Percentiles rank a stretch among this genome's conserved stretches.
Conservation (phyloP, 257 asterid genomes). For the Petrea volubilis region DNA sequence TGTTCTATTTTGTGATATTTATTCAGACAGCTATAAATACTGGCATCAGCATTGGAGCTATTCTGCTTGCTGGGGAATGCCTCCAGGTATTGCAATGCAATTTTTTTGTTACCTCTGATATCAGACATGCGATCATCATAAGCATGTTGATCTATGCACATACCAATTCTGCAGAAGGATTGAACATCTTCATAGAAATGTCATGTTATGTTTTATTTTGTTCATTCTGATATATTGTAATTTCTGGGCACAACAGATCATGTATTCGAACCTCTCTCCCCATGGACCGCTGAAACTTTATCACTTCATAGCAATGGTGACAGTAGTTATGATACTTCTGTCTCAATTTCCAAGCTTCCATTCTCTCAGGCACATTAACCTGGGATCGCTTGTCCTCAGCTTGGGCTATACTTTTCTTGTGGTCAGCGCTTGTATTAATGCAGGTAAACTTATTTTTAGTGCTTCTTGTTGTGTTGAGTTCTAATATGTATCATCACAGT, state of each 20-base stretch:
- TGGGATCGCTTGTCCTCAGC: constrained; percentile 78
- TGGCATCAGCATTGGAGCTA: constrained; percentile 83
- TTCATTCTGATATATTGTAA: neutral
- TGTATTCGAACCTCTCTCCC: constrained; percentile 78
- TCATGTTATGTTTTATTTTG: neutral
- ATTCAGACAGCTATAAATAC: constrained; percentile 91
- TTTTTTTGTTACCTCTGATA: no score
- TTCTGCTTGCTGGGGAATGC: constrained; percentile 89
- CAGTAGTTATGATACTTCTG: constrained; percentile 73
- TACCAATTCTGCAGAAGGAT: no score
- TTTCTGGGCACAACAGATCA: constrained; percentile 51
- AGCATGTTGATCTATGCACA: no score
- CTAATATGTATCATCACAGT: neutral
- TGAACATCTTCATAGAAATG: neutral
- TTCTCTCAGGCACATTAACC: constrained; percentile 88
- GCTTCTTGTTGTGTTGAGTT: no score
- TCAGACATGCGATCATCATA: no score
- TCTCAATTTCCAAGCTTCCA: constrained; percentile 96
- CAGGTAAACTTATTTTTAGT: constrained; percentile 43
- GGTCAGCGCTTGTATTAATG: constrained; percentile 84
- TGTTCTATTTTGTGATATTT: constrained; percentile 85
- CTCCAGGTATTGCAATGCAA: constrained; percentile 58
- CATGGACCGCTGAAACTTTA: constrained; percentile 71
- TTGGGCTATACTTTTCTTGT: constrained; percentile 82
- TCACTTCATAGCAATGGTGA: constrained; percentile 89